A percentile compares a stretch with the other conserved stretches of the same genome.
phyloP scores from a whole-genome alignment of 2,329 filamentous ascomycete genomes.

The Drechslera avenae region DNA sequence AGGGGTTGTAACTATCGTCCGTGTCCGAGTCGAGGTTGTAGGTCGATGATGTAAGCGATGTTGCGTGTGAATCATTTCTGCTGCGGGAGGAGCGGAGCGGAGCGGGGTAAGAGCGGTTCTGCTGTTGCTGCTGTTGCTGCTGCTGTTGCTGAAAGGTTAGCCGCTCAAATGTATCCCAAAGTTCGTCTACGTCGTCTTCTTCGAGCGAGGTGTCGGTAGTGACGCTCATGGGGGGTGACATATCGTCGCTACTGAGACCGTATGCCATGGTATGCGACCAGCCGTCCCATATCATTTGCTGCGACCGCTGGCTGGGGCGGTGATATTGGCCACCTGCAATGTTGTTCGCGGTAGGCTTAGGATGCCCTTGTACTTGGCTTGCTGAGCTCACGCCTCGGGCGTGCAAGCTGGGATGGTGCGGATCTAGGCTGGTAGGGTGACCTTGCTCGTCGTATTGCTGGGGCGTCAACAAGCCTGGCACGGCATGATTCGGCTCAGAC shows the following conservation, averaged over 20 bases:
- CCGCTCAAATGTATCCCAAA: conserved; percentile 43
- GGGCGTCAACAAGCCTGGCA: conserved; percentile 45
- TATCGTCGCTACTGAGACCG: conserved; percentile 37
- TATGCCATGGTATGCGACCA: conserved; percentile 44
- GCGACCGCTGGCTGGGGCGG: conserved; percentile 33
- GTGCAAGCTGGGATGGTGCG: conserved; percentile 38
- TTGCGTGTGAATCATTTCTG: conserved; percentile 26
- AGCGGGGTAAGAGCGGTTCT: conserved; percentile 22
- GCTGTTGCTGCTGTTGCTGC: conserved; percentile 3
- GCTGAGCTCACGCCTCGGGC: conserved; percentile 44
- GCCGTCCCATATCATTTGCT: conserved; percentile 39
- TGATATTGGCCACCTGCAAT: conserved; percentile 25
- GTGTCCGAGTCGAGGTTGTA: conserved; percentile 10
- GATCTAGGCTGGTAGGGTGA: conserved; percentile 37
- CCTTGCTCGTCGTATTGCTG: conserved; percentile 45
- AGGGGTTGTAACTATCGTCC: conserved; percentile 27
- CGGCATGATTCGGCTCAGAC: conserved; percentile 47
- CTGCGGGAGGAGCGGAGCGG: conserved; percentile 17
- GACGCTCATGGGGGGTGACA: conserved; percentile 39
- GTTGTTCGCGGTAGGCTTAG: conserved; percentile 30
- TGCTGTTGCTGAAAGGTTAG: conserved; percentile 12
- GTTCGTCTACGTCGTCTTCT: conserved; percentile 45
- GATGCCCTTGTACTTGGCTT: conserved; percentile 39
- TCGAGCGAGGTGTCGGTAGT: conserved; percentile 40
- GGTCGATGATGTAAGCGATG: conserved; percentile 9